Evolutionary conservation across 2,329 filamentous ascomycete species (phyloP).

Genomic region (Sphaerulina populicola): DNA sequence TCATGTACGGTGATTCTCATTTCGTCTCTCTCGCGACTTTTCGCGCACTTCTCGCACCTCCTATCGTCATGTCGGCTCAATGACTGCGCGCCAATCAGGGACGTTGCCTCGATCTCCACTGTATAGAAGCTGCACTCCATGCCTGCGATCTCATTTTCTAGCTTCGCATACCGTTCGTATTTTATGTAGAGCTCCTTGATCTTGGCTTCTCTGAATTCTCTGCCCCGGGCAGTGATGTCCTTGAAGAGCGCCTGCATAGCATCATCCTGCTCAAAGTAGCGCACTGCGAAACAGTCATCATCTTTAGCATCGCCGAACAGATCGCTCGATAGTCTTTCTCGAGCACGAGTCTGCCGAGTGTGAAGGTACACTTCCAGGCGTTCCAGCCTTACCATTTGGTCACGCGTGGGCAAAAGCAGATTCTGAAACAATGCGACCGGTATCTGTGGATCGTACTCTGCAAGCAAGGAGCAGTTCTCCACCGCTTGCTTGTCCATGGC

Average conservation of each 20-base stretch:
- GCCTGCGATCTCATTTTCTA: no score
- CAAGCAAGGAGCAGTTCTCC: conserved; percentile 41
- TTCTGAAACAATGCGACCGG: conserved; percentile 45
- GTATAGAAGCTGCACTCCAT: no score
- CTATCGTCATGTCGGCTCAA: neutral
- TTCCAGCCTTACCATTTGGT: conserved; percentile 46
- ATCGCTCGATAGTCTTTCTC: neutral
- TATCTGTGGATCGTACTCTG: conserved; percentile 47
- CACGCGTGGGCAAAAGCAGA: conserved; percentile 43
- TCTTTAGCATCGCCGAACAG: neutral
- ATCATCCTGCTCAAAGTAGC: conserved; percentile 36
- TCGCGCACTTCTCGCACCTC: conserved; percentile 41
- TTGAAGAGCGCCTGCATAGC: neutral
- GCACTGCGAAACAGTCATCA: conserved; percentile 34
- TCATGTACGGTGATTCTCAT: conserved; percentile 45
- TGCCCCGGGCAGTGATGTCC: neutral
- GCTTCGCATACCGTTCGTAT: no score
- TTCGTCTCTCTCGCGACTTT: conserved; percentile 30
- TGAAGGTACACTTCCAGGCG: conserved; percentile 45
- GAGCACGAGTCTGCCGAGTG: conserved; percentile 17
- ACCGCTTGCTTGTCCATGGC: conserved; percentile 46
- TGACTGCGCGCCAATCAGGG: no score
- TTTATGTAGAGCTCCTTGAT: neutral
- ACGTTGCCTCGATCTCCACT: no score
- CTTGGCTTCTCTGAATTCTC: neutral